These are phyloP conservation scores for Bryum argenteum DNA, from an alignment of 225 moss, liverwort and hornwort species.

Conservation along the genomic window DNA sequence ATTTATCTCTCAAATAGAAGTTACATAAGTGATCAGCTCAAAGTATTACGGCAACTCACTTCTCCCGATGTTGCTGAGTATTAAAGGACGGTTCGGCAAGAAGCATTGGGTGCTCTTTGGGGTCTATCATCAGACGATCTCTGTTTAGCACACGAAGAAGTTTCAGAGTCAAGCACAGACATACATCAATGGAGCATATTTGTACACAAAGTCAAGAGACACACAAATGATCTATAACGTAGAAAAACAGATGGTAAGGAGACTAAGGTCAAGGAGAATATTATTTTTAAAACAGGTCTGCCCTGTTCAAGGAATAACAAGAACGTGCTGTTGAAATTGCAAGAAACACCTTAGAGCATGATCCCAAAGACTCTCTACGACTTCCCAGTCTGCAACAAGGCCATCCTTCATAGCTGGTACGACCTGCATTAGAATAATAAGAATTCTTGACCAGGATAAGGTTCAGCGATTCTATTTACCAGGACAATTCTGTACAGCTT, in stretches of 20 bases:
- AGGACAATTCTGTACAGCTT: constrained; percentile 4
- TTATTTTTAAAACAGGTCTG: not conserved
- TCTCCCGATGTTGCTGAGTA: constrained; percentile 85
- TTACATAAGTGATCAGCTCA: not conserved
- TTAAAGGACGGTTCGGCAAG: constrained; percentile 93
- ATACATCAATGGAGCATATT: not conserved
- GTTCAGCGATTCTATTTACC: constrained; percentile 1
- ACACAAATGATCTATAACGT: constrained; percentile 1
- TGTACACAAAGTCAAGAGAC: not conserved
- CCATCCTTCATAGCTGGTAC: constrained; percentile 89
- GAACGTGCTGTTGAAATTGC: constrained; percentile 16
- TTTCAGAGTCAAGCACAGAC: constrained; percentile 1
- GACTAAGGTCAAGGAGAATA: not conserved
- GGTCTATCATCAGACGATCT: no score
- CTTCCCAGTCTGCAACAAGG: constrained; percentile 81
- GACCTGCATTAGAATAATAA: constrained; percentile 51
- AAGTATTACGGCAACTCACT: constrained; percentile 45
- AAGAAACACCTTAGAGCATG: constrained; percentile 67
- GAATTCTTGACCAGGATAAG: constrained; percentile 9
- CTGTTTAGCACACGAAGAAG: constrained; percentile 38
- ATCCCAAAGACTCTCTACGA: constrained; percentile 90
- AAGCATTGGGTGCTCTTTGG: constrained; percentile 77
- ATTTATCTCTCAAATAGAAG: no score
- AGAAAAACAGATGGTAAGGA: not conserved
- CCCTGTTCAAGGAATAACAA: constrained; percentile 6